Base-by-base conservation (phyloP, 2,329 filamentous ascomycete species). In the Stemphylium vesicarium region DNA sequence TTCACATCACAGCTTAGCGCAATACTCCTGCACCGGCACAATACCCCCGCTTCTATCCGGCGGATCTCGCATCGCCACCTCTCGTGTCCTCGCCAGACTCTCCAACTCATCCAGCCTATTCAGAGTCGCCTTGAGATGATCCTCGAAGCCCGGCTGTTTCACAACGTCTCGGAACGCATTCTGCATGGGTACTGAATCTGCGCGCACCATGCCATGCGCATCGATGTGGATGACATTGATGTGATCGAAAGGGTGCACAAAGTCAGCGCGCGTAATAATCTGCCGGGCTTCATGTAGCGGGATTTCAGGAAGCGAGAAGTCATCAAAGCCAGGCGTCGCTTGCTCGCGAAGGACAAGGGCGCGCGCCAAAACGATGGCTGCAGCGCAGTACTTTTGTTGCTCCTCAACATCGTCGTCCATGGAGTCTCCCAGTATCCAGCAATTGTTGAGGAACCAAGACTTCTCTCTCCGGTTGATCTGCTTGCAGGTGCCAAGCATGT, bases 391-490 rank as follows among this genome's bases (percentile, higher is more conserved):
- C 75, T 97, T 97, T 71, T 97, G 92, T 72, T 96, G 90, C 71
- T 97, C 92, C 86, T 97, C 97, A 57, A 97, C 95, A 71, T 99
- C 95, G 74, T 98, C 94, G 64, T 97, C 95, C 88, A 89, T 92
- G 53, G 87, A 85, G 56, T 79, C 80, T 12, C 90, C 89, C 1
- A 93, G 80, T 48, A 92, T 90, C 84, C 89, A 90, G 69, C 88
- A 91, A 68, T 76, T 85, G 73, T 91, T 92, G n/a, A 92, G 76
- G 62, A 92, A 88, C 90, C 89, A 92, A 0, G 85, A 87, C 70
- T 90, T 90, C 71, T 93, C 89, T 10, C 81, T 82, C 37, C 84
- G 79, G 65, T 85, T 88, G 63, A 93, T 92, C 2, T 82, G 75
- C 24, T 92, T 79, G 73, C 92, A 96, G 9, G 88, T 90, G 29